Evolutionary conservation across 768 basidiomycete species (phyloP).

Genomic region (Asterophora parasitica): DNA sequence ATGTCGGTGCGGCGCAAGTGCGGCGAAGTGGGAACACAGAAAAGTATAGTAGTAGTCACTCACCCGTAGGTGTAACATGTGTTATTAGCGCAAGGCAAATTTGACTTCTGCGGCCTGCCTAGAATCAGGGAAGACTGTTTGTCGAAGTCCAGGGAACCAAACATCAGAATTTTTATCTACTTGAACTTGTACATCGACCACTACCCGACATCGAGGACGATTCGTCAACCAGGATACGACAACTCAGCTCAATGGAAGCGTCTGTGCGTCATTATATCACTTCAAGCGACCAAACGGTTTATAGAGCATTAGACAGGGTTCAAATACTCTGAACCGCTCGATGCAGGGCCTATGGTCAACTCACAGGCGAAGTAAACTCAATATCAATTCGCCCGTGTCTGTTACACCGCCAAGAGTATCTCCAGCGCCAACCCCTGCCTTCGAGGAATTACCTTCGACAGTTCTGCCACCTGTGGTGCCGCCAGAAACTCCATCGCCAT

Average conservation of each 20-base stretch:
- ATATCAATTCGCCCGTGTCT: slow-evolving; percentile 49
- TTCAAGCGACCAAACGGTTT: slow-evolving; percentile 16
- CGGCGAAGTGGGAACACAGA: no score
- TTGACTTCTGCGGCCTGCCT: no score
- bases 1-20: no score
- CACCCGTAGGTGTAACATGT: no score
- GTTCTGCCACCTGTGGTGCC: slow-evolving; percentile 15
- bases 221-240: neutral
- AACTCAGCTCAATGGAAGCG: slow-evolving; percentile 17
- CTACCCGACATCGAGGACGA: neutral
- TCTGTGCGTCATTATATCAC: slow-evolving; percentile 20
- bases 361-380: slow-evolving; percentile 61
- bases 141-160: neutral
- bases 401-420: slow-evolving; percentile 20
- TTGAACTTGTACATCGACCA: no score
- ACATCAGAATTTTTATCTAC: neutral
- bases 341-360: slow-evolving; percentile 78
- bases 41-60: no score
- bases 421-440: slow-evolving; percentile 19
- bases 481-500: slow-evolving; percentile 9
- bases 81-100: no score
- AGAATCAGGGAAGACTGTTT: no score
- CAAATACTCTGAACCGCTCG: slow-evolving; percentile 71
- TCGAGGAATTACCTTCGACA: slow-evolving; percentile 18
- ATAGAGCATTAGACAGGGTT: slow-evolving; percentile 56